phyloP scores from a whole-genome alignment of 2,329 filamentous ascomycete genomes.

The Aspergillus versicolor region DNA sequence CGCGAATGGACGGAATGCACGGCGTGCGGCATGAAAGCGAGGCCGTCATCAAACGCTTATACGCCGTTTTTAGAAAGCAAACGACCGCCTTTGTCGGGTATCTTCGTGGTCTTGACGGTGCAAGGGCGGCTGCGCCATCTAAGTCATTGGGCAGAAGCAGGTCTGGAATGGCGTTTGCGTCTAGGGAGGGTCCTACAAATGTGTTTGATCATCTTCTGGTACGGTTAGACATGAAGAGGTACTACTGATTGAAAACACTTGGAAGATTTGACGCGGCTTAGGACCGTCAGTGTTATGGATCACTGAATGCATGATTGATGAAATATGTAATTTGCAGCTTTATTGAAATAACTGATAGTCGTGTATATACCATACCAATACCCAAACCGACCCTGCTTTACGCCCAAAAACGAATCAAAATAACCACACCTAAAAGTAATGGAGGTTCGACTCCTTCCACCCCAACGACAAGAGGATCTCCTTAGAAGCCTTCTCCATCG shows the following conservation, averaged over 20 bases:
- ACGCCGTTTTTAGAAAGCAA: slow-evolving; percentile 68
- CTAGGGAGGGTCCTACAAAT: slow-evolving; percentile 49
- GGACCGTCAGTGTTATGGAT: not conserved
- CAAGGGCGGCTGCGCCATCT: slow-evolving; percentile 52
- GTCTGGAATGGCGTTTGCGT: slow-evolving; percentile 27
- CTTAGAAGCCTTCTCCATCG: slow-evolving; percentile 68
- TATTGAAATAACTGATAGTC: slow-evolving; percentile 4
- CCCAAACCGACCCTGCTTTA: not conserved
- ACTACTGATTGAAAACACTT: slow-evolving; percentile 49
- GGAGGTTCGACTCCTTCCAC: slow-evolving; percentile 69
- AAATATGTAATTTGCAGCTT: not conserved
- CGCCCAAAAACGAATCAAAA: not conserved
- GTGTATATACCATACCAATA: slow-evolving; percentile 6
- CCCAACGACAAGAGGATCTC: slow-evolving; percentile 60
- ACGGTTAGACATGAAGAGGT: slow-evolving; percentile 69
- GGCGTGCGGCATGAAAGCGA: slow-evolving; percentile 40
- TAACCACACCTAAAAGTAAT: slow-evolving; percentile 65
- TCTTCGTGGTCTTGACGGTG: slow-evolving; percentile 66
- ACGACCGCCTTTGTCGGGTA: slow-evolving; percentile 70
- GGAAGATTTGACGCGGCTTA: not conserved
- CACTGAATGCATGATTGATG: not conserved
- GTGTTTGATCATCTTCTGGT: slow-evolving; percentile 67
- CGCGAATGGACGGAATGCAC: slow-evolving; percentile 37
- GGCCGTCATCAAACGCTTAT: slow-evolving; percentile 53
- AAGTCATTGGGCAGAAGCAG: slow-evolving; percentile 23